phyloP scores from a whole-genome alignment of 345 rosid species.

The Populus alba region DNA sequence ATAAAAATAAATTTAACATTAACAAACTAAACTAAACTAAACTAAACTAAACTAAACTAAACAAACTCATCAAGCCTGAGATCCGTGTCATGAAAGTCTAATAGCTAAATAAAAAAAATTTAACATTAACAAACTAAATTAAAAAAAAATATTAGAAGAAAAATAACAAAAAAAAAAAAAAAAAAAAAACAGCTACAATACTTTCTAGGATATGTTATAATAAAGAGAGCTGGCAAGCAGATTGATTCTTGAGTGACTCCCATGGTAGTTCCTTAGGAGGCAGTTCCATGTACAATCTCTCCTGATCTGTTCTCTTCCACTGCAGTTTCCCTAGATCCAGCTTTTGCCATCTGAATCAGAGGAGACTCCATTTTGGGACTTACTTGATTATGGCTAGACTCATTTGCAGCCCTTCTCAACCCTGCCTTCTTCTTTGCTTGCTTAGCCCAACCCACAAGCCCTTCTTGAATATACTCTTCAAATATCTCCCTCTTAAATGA shows the following conservation, averaged over 20 bases:
- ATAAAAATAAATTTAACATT: too few species aligned
- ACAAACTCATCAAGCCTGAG: too few species aligned
- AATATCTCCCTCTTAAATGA: slow-evolving; percentile 69
- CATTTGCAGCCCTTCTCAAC: slow-evolving; percentile 37
- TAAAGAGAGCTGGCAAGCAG: neutral
- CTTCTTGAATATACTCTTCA: slow-evolving; percentile 59
- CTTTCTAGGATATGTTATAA: too few species aligned
- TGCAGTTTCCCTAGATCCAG: neutral
- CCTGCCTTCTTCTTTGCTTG: slow-evolving; percentile 50
- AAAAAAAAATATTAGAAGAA: too few species aligned
- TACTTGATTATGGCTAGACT: slow-evolving; percentile 21
- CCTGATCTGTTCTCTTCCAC: neutral
- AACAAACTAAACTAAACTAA: too few species aligned
- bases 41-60: too few species aligned
- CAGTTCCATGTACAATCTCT: slow-evolving; percentile 8
- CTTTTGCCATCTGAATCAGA: slow-evolving; percentile 19
- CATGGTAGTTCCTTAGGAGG: neutral
- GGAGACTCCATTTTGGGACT: slow-evolving; percentile 14
- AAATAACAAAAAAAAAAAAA: too few species aligned
- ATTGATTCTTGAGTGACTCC: neutral
- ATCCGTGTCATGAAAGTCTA: too few species aligned
- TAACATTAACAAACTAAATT: too few species aligned
- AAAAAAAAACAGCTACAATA: too few species aligned
- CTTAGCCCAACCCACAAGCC: slow-evolving; percentile 71
- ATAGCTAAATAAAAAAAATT: too few species aligned